Percentiles rank a stretch among this genome's conserved stretches.
Conservation (phyloP, 1,139 yeast species). For the Zygosaccharomyces sapae region DNA sequence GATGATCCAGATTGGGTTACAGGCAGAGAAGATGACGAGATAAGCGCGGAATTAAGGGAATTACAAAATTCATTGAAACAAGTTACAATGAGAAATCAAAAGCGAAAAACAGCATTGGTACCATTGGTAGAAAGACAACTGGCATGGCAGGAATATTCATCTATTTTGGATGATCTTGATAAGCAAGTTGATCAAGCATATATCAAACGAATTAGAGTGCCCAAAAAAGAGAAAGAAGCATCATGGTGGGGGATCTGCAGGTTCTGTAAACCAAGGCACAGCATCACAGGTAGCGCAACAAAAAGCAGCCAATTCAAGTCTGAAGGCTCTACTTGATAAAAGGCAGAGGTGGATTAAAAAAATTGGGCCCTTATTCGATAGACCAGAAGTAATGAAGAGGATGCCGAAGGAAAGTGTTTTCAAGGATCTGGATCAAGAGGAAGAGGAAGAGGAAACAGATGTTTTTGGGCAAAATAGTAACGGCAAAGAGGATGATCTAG, state of each 20-base stretch:
- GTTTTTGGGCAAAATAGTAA: conserved; percentile 24
- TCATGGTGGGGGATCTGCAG: conserved; percentile 35
- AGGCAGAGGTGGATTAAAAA: conserved; percentile 83
- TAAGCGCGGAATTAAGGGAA: conserved; percentile 74
- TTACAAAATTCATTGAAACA: conserved; percentile 66
- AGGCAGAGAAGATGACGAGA: conserved; percentile 89
- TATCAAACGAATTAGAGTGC: conserved; percentile 75
- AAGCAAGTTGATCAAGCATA: conserved; percentile 96
- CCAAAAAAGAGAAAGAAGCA: conserved; percentile 70
- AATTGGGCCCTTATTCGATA: conserved; percentile 79
- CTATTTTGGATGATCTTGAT: conserved; percentile 86
- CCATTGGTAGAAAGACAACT: conserved; percentile 84
- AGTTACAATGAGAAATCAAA: conserved; percentile 60
- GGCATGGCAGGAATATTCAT: conserved; percentile 91
- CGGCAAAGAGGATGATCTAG: conserved; percentile 34
- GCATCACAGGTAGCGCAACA: conserved; percentile 42
- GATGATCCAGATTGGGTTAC: conserved; percentile 59
- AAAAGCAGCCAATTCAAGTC: conserved; percentile 66
- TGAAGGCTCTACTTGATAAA: conserved; percentile 76
- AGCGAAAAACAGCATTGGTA: conserved; percentile 58
- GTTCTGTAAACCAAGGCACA: conserved; percentile 35
- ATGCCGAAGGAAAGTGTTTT: conserved; percentile 66
- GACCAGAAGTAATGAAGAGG: conserved; percentile 65
- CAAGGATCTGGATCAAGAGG: conserved; percentile 51
- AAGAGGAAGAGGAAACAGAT: conserved; percentile 43